Conservation (phyloP, 169 alveolate genomes). For the Babesia ovata region DNA sequence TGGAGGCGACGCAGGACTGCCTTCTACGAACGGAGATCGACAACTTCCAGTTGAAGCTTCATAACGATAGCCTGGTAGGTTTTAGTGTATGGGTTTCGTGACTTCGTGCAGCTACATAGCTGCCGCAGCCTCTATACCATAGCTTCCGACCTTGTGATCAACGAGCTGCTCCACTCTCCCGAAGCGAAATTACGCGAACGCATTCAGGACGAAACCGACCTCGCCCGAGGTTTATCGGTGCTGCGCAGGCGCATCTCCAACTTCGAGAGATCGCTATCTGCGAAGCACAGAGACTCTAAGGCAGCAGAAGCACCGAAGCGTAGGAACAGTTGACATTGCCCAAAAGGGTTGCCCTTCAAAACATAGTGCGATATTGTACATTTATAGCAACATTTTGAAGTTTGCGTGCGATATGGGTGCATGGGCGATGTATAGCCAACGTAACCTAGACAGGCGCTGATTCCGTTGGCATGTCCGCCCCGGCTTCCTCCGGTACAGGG, state of each 20-base stretch:
- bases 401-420: too few species aligned
- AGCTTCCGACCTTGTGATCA: slow-evolving; percentile 52
- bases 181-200: not conserved
- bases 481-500: not conserved
- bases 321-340: too few species aligned
- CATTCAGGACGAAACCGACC: not conserved
- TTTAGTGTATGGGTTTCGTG: not conserved
- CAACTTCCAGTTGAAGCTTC: slow-evolving; percentile 68
- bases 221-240: not conserved
- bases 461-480: not conserved
- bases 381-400: too few species aligned
- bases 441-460: too few species aligned
- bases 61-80: slow-evolving; percentile 59
- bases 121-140: slow-evolving; percentile 57
- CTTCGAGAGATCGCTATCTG: slow-evolving; percentile 10
- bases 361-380: too few species aligned
- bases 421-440: too few species aligned
- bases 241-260: slow-evolving; percentile 5
- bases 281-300: too few species aligned
- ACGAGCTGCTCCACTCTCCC: slow-evolving; percentile 48
- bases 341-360: too few species aligned
- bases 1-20: slow-evolving; percentile 54
- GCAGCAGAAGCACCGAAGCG: too few species aligned
- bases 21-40: slow-evolving; percentile 59
- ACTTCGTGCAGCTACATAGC: slow-evolving; percentile 47